These are phyloP conservation scores for Saturnispora gosingensis DNA, from an alignment of 805 yeast species.

Conservation along the genomic window DNA sequence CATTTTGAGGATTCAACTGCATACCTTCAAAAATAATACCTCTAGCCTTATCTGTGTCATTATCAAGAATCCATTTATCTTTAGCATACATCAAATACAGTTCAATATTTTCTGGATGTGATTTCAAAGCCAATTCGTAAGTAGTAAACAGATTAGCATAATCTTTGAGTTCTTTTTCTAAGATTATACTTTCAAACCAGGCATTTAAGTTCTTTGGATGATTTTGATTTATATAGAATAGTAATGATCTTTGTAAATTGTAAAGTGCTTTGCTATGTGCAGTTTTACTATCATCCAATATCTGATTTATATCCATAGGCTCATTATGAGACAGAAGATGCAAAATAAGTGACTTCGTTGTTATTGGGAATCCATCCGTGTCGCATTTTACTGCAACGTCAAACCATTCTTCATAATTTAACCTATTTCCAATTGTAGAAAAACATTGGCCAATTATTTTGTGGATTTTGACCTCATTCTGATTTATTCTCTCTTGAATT, in stretches of 20 bases:
- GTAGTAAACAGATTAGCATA: slow-evolving; percentile 30
- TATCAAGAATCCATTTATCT: slow-evolving; percentile 44
- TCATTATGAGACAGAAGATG: slow-evolving; percentile 13
- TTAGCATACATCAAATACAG: slow-evolving; percentile 66
- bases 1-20: slow-evolving; percentile 34
- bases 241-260: slow-evolving; percentile 39
- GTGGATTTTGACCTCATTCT: slow-evolving; percentile 36
- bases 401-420: slow-evolving; percentile 43
- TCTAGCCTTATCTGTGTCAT: slow-evolving; percentile 44
- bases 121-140: slow-evolving; percentile 44
- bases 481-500: slow-evolving; percentile 48
- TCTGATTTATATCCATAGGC: not conserved
- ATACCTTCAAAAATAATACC: slow-evolving; percentile 42
- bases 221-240: slow-evolving; percentile 35
- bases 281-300: not conserved
- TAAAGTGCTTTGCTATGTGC: slow-evolving; percentile 27
- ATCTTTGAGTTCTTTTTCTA: slow-evolving; percentile 25
- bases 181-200: slow-evolving; percentile 41
- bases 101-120: slow-evolving; percentile 40
- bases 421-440: slow-evolving; percentile 31
- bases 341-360: slow-evolving; percentile 47
- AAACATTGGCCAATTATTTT: slow-evolving; percentile 42
- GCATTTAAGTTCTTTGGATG: slow-evolving; percentile 37
- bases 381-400: slow-evolving; percentile 44
- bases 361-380: slow-evolving; percentile 32